A percentile compares a stretch with the other conserved stretches of the same genome.
Evolutionary conservation across 106 monocot genomes (phyloP).

Genomic region (Phalaenopsis equestris): DNA sequence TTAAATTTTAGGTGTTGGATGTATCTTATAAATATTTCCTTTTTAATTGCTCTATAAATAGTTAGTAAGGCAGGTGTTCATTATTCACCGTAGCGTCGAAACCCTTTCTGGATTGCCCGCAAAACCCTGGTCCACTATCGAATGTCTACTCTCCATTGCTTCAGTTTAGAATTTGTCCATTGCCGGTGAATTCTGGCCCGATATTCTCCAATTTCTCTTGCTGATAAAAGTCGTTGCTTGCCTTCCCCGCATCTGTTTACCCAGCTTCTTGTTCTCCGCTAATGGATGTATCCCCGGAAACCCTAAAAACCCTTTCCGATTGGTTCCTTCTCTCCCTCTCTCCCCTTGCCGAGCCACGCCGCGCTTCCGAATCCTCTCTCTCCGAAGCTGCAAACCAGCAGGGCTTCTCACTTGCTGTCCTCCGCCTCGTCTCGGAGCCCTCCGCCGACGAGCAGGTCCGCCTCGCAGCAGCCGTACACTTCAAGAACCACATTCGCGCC

Average conservation of each 20-base stretch:
- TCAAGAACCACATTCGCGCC: conserved; percentile 28
- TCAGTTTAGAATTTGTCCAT: background rate
- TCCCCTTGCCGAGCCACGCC: conserved; percentile 58
- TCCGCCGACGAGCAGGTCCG: conserved; percentile 43
- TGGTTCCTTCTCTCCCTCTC: conserved; percentile 80
- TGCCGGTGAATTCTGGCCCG: background rate
- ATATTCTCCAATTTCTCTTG: too few relatives aligned
- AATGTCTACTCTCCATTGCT: background rate
- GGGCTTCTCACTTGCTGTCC: conserved; percentile 62
- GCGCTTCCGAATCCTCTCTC: conserved; percentile 65
- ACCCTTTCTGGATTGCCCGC: too few relatives aligned
- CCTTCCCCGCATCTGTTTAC: background rate
- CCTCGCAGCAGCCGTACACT: conserved; percentile 49
- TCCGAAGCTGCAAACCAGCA: conserved; percentile 35
- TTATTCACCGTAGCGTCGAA: too few relatives aligned
- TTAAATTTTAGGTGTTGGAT: too few relatives aligned
- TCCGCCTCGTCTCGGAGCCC: conserved; percentile 49
- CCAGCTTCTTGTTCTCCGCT: background rate
- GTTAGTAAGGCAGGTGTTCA: too few relatives aligned
- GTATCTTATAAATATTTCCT: too few relatives aligned
- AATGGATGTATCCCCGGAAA: conserved; percentile 40
- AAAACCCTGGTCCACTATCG: background rate
- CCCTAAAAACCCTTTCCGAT: conserved; percentile 48
- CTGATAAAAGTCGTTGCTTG: background rate
- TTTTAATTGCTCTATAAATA: too few relatives aligned